phyloP scores from a whole-genome alignment of 352 stramenopile species.

The Aphanomyces euteiches region DNA sequence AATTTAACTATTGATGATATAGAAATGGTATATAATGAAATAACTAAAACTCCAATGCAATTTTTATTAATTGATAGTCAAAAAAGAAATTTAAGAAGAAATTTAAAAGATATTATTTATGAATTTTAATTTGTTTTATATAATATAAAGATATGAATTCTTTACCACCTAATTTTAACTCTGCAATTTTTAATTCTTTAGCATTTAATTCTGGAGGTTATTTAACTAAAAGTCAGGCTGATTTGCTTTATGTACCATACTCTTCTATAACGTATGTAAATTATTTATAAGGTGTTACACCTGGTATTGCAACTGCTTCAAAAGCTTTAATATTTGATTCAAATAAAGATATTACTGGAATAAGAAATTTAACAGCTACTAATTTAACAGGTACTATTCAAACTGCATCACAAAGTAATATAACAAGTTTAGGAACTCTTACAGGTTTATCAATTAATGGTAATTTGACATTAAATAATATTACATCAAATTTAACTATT shows the following conservation, averaged over 20 bases:
- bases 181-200: constrained; percentile 20
- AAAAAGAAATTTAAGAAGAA: too few species aligned
- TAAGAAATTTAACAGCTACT: constrained; percentile 10
- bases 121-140: too few species aligned
- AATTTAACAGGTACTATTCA: constrained; percentile 9
- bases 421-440: neutral
- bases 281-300: neutral
- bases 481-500: neutral
- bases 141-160: neutral
- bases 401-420: constrained; percentile 1
- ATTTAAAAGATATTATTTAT: too few species aligned
- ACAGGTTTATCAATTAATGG: constrained; percentile 2
- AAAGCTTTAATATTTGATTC: constrained; percentile 17
- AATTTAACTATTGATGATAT: too few species aligned
- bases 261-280: neutral
- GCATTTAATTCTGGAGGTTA: neutral
- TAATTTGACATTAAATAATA: constrained; percentile 1
- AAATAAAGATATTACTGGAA: constrained; percentile 19
- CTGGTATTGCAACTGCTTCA: constrained; percentile 10
- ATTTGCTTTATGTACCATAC: neutral
- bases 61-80: too few species aligned
- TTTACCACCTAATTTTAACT: constrained; percentile 22
- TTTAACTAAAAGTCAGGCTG: neutral
- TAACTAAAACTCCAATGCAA: too few species aligned
- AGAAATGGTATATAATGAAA: too few species aligned